A percentile compares a stretch with the other conserved stretches of the same genome.
These are phyloP conservation scores for Citeromyces siamensis DNA, from an alignment of 1,139 yeast genomes.

Conservation along the genomic window DNA sequence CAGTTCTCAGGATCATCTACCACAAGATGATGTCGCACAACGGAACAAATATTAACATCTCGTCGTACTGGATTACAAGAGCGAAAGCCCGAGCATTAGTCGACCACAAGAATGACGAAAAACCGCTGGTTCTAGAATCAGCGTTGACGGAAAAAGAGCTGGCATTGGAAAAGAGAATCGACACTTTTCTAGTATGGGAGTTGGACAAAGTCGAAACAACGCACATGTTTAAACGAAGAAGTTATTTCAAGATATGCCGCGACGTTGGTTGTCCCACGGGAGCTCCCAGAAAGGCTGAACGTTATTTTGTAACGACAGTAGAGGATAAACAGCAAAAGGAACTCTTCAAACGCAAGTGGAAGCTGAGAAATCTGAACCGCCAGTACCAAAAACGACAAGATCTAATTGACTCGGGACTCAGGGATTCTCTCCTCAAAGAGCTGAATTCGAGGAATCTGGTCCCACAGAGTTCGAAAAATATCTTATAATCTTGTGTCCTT, in stretches of 20 bases:
- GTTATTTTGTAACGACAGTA: background rate
- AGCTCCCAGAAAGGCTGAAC: background rate
- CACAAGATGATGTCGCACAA: conserved; percentile 4
- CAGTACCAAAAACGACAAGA: background rate
- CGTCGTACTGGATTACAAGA: conserved; percentile 7
- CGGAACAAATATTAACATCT: conserved; percentile 4
- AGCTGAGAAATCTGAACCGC: background rate
- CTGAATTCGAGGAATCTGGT: background rate
- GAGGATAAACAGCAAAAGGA: background rate
- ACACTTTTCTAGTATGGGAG: background rate
- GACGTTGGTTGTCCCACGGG: background rate
- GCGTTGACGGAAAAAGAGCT: conserved; percentile 5
- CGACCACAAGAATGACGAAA: conserved; percentile 4
- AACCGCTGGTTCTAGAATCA: conserved; percentile 4
- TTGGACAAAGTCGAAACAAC: background rate
- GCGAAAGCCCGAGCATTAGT: conserved; percentile 7
- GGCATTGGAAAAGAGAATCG: background rate
- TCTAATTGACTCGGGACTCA: background rate
- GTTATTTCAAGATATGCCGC: background rate
- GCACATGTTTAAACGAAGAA: background rate
- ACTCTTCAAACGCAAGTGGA: background rate
- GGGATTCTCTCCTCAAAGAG: background rate
- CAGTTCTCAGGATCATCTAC: conserved; percentile 6
- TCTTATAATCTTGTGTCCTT: no score
- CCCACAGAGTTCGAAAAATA: no score